A percentile compares a stretch with the other conserved stretches of the same genome.
These are phyloP conservation scores for Cladosporium austrohemisphaericum DNA, from an alignment of 2,329 filamentous ascomycete genomes.

Conservation along the genomic window DNA sequence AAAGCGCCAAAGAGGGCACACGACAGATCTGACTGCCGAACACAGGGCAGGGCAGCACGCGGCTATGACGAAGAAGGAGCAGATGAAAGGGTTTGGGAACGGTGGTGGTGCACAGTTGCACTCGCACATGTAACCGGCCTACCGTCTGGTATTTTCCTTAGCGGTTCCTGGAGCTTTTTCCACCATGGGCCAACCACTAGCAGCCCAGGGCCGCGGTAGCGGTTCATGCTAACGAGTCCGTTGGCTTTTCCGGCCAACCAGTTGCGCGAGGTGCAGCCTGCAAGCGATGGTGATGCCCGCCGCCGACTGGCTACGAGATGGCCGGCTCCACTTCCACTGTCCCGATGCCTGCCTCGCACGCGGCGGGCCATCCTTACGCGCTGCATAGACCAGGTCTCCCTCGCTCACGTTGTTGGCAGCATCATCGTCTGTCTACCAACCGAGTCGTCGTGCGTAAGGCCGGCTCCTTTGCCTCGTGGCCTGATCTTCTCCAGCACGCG, in stretches of 20 bases:
- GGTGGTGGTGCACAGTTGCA: no score
- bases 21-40: background rate
- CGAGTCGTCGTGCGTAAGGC: no score
- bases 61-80: conserved; percentile 3
- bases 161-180: conserved; percentile 4
- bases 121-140: no score
- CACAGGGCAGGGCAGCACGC: background rate
- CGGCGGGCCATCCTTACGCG: background rate
- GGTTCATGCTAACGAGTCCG: background rate
- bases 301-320: conserved; percentile 4
- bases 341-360: conserved; percentile 1
- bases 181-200: conserved; percentile 1
- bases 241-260: no score
- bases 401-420: background rate
- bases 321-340: background rate
- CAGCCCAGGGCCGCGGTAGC: conserved; percentile 11
- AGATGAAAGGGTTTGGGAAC: conserved; percentile 1
- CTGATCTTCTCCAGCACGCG: no score
- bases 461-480: no score
- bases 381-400: background rate
- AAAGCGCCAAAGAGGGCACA: background rate
- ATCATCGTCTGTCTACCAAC: no score
- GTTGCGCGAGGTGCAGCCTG: no score
- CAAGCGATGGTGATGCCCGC: background rate
- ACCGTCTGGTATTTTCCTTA: background rate